Conservation (phyloP, 495 filamentous ascomycete species). For the Tuber calosporum region DNA sequence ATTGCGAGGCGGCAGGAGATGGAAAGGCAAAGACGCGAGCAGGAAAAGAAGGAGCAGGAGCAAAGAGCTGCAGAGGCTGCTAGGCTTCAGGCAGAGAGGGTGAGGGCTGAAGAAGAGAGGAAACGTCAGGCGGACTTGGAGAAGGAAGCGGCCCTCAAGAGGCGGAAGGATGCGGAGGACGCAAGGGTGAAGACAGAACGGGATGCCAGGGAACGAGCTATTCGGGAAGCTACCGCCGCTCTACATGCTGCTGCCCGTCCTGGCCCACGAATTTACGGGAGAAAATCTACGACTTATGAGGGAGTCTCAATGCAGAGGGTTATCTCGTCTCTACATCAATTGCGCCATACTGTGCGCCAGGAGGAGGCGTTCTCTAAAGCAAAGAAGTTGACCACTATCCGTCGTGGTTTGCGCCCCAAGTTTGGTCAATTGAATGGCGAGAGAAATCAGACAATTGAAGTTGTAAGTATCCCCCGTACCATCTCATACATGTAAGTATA, state of each 20-base stretch:
- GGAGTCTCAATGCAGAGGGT: slow-evolving; percentile 28
- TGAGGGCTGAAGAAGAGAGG: slow-evolving; percentile 27
- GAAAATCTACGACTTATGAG: slow-evolving; percentile 27
- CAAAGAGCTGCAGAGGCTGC: slow-evolving; percentile 29
- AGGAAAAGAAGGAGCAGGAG: slow-evolving; percentile 30
- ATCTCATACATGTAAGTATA: not conserved
- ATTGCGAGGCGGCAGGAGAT: slow-evolving; percentile 28
- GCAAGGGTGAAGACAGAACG: slow-evolving; percentile 20
- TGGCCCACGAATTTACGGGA: slow-evolving; percentile 30
- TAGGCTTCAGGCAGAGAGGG: slow-evolving; percentile 26
- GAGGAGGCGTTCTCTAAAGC: slow-evolving; percentile 30
- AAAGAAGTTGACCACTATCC: slow-evolving; percentile 33
- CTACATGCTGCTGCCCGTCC: slow-evolving; percentile 18
- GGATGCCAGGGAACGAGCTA: slow-evolving; percentile 15
- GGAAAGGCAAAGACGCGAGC: slow-evolving; percentile 25
- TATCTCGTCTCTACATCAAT: slow-evolving; percentile 34
- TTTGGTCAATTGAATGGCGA: slow-evolving; percentile 40
- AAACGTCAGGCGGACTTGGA: slow-evolving; percentile 24
- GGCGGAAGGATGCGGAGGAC: slow-evolving; percentile 22
- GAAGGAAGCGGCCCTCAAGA: slow-evolving; percentile 23
- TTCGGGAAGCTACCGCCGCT: slow-evolving; percentile 7
- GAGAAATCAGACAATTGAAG: slow-evolving; percentile 32
- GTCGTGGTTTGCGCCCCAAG: slow-evolving; percentile 38
- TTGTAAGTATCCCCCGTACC: slow-evolving; percentile 22
- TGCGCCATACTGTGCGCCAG: slow-evolving; percentile 28